Evolutionary conservation across 208 protist genomes (phyloP).

Genomic region (Naegleria lovaniensis): DNA sequence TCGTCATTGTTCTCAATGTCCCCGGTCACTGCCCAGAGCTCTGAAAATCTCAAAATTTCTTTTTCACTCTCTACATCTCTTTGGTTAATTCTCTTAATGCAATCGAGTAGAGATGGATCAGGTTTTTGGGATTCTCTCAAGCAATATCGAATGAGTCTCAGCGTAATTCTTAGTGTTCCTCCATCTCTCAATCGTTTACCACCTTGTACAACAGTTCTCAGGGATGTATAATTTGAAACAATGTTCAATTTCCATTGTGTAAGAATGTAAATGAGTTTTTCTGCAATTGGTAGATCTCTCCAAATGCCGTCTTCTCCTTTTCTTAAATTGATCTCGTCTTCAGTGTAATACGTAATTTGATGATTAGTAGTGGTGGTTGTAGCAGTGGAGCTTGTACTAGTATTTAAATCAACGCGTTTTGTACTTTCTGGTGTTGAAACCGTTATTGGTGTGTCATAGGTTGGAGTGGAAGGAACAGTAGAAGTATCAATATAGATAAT

Average conservation of each 20-base stretch:
- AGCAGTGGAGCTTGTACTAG: not conserved
- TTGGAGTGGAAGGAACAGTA: not conserved
- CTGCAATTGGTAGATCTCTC: slow-evolving; percentile 15
- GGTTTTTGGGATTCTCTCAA: not conserved
- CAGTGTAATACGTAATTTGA: not conserved
- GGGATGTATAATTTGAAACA: not conserved
- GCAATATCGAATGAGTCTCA: slow-evolving; percentile 14
- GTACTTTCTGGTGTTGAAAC: not conserved
- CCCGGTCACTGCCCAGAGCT: slow-evolving; percentile 22
- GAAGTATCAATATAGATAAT: not conserved
- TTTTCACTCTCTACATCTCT: slow-evolving; percentile 25
- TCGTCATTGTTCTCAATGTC: slow-evolving; percentile 24
- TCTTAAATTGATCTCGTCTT: slow-evolving; percentile 18
- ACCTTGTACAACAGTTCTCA: not conserved
- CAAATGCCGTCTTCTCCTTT: not conserved
- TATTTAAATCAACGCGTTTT: not conserved
- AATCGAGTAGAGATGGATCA: not conserved
- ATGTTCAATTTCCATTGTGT: not conserved
- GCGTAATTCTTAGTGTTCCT: not conserved
- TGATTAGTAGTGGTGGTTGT: not conserved
- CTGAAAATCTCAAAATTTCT: slow-evolving; percentile 20
- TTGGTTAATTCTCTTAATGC: not conserved
- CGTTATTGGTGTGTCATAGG: not conserved
- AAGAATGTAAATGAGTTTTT: slow-evolving; percentile 17
- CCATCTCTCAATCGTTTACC: slow-evolving; percentile 7